These are phyloP conservation scores for Myriangium duriaei DNA, from an alignment of 2,329 filamentous ascomycete genomes.

Conservation along the genomic window DNA sequence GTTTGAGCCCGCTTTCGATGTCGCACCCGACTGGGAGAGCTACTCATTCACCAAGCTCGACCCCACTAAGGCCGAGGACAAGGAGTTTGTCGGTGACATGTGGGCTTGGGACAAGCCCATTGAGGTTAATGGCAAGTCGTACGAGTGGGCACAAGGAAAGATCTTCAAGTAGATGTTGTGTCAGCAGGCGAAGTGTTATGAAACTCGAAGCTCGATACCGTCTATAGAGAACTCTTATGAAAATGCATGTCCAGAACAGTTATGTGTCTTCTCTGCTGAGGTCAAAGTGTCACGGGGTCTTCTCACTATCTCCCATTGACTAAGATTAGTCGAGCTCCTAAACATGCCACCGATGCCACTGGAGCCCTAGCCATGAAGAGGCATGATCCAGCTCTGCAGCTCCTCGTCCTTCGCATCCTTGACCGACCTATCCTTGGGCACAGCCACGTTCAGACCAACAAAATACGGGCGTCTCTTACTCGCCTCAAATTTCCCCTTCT, in stretches of 20 bases:
- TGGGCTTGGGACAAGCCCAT: constrained; percentile 90
- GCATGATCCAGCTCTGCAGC: no score
- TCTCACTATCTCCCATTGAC: no score
- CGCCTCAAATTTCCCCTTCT: no score
- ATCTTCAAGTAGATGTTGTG: constrained; percentile 82
- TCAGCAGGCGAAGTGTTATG: constrained; percentile 6
- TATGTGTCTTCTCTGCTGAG: no score
- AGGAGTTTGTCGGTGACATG: constrained; percentile 69
- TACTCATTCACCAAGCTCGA: constrained; percentile 97
- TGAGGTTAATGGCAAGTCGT: constrained; percentile 72
- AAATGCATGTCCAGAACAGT: background rate
- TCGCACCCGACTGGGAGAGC: constrained; percentile 93
- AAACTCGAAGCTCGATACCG: background rate
- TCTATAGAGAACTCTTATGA: constrained; percentile 5
- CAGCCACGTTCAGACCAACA: no score
- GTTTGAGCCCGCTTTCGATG: constrained; percentile 74
- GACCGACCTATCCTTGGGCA: no score
- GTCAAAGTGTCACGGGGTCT: no score
- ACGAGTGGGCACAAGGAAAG: constrained; percentile 82
- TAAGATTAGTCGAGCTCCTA: no score
- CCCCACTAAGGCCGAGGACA: constrained; percentile 71
- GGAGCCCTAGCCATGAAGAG: no score
- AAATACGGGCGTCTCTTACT: no score
- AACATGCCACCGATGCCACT: no score
- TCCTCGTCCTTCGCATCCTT: no score